Evolutionary conservation across 164 flowering plant genomes (phyloP).

Genomic region (Berberis thunbergii): DNA sequence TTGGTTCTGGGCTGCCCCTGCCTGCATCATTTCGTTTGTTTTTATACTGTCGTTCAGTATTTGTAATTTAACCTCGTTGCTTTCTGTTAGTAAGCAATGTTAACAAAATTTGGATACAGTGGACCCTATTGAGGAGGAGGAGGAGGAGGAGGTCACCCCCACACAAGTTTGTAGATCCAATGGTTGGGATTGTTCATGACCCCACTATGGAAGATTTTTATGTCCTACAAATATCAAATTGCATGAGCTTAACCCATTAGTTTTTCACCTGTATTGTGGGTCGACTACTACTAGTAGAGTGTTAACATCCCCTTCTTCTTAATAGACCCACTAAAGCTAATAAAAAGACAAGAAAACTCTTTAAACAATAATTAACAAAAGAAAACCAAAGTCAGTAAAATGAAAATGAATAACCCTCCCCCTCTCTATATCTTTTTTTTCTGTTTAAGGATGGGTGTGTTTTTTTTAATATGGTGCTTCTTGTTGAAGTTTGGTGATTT

Average conservation of each 20-base stretch:
- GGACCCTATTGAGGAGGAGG: not conserved
- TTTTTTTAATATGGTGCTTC: constrained; percentile 18
- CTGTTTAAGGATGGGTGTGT: not conserved
- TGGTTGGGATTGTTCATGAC: not conserved
- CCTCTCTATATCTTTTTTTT: not conserved
- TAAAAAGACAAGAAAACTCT: no score
- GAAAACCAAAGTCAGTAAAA: no score
- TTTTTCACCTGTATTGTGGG: no score
- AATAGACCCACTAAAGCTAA: no score
- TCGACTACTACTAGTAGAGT: no score
- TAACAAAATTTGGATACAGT: not conserved
- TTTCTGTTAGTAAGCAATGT: not conserved
- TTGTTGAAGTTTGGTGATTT: constrained; percentile 17
- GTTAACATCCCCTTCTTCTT: no score
- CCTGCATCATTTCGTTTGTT: not conserved
- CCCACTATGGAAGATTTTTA: no score
- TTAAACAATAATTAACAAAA: no score
- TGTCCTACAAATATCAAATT: no score
- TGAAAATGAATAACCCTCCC: no score
- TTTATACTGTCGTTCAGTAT: not conserved
- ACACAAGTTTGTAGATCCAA: not conserved
- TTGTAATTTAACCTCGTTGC: not conserved
- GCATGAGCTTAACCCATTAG: no score
- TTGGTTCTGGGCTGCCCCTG: constrained; percentile 4
- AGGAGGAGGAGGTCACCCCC: no score